Evolutionary conservation across 441 rosid genomes (phyloP).

Genomic region (Macaranga tanarius): DNA sequence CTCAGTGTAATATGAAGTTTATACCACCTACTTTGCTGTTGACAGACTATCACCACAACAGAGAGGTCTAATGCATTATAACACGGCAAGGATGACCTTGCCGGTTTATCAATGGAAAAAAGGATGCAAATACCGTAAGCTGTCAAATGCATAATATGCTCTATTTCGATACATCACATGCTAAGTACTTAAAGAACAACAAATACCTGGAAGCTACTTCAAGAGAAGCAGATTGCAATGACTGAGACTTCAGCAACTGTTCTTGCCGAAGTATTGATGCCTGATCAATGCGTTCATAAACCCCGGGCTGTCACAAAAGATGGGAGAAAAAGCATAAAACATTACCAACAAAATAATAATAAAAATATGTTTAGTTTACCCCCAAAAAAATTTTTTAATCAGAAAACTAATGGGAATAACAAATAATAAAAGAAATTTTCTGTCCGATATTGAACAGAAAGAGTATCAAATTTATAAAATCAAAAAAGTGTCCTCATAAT

Average conservation of each 20-base stretch:
- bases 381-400: too few relatives aligned
- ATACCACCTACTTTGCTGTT: constrained; percentile 43
- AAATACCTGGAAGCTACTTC: constrained; percentile 83
- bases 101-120: constrained; percentile 21
- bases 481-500: neutral
- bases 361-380: neutral
- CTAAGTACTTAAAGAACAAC: constrained; percentile 10
- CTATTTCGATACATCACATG: constrained; percentile 15
- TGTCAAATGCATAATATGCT: constrained; percentile 25
- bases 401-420: neutral
- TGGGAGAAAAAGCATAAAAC: constrained; percentile 4
- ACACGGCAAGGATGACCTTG: constrained; percentile 31
- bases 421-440: neutral
- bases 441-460: neutral
- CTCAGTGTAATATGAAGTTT: constrained; percentile 68
- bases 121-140: constrained; percentile 18
- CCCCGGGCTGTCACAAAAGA: constrained; percentile 53
- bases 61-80: constrained; percentile 23
- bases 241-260: constrained; percentile 72
- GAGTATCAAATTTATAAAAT: neutral
- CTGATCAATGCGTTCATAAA: constrained; percentile 82
- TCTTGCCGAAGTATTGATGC: constrained; percentile 81
- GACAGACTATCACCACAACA: constrained; percentile 33
- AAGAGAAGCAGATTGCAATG: constrained; percentile 64
- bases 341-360: constrained; percentile 12